Evolutionary conservation across 208 protist species (phyloP), one percentile per base, ranked within the genome.

Genomic region (Zelonia costaricensis): DNA sequence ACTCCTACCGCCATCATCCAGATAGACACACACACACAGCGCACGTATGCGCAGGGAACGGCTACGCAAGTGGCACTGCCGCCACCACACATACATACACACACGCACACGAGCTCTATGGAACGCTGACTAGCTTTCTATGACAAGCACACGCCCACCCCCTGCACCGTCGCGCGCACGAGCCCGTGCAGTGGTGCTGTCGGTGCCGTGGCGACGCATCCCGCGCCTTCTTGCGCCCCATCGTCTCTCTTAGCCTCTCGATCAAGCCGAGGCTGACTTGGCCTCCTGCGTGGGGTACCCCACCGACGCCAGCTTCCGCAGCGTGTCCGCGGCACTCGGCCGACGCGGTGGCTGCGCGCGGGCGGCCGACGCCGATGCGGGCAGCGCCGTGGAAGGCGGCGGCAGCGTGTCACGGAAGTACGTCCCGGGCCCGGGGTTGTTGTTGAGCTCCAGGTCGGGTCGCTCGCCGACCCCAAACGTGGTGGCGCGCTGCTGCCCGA

Each of bases 271-370:
- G n/a, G n/a, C n/a, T n/a, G 49, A 28, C 18, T 18, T 25, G 31
- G 31, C 43, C 18, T 13, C 36, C 22, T 28, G 23, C 22, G 66
- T 43, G 3, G 75, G 75, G 30, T 81, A 81, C 0, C 75, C 75
- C 0, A 65, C 63, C 16, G 49, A 57, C 18, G 62, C 75, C 25
- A 81, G 51, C 36, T 72, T 71, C 12, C 20, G 47, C 31, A 81
- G 45, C 39, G 65, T 69, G 18, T 65, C 69, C 33, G 64, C 65
- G 6, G 65, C 65, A n/a, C 57, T 73, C 23, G 52, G 49, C 13
- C 52, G 49, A 18, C 47, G 56, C 47, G 2, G 22, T 31, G 20
- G n/a, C 18, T 22, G 30, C 48, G 8, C 8, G 5, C 9, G 5
- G 9, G 27, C 25, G 6, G 45, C 18, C 10, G 18, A 18, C 35